A percentile compares a stretch with the other conserved stretches of the same genome.
Conservation (phyloP, 192 early-diverging fungal species). For the Entrophospora sp. region DNA sequence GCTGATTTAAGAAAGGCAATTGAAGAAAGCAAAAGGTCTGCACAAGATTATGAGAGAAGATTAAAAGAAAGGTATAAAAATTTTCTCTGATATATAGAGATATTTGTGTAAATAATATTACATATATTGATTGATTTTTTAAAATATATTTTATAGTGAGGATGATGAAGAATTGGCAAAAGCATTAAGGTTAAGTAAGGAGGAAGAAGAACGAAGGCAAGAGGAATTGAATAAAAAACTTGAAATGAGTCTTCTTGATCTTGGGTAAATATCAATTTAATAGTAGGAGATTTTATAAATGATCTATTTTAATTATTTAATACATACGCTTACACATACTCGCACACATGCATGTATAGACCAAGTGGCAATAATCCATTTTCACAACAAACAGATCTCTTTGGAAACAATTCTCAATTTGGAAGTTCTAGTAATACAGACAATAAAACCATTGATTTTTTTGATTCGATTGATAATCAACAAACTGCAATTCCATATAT, state of each 20-base stretch:
- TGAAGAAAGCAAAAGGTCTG: conserved; percentile 70
- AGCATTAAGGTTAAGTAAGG: conserved; percentile 34
- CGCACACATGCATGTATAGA: too few relatives aligned
- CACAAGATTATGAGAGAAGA: conserved; percentile 32
- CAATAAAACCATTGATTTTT: background rate
- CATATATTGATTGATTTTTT: background rate
- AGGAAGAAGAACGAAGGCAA: conserved; percentile 33
- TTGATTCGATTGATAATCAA: conserved; percentile 15
- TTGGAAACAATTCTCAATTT: conserved; percentile 11
- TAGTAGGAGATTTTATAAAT: conserved; percentile 20
- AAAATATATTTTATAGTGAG: background rate
- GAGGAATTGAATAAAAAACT: conserved; percentile 24
- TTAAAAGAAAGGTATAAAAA: conserved; percentile 20
- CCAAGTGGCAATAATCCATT: background rate
- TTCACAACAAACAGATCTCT: conserved; percentile 16
- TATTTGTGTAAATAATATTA: background rate
- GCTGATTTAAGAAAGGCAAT: conserved; percentile 70
- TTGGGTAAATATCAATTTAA: conserved; percentile 26
- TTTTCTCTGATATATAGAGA: background rate
- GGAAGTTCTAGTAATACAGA: background rate
- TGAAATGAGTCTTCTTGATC: conserved; percentile 30
- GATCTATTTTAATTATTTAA: background rate
- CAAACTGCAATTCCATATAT: conserved; percentile 20
- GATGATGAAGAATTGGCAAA: conserved; percentile 36
- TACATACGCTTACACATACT: too few relatives aligned